These are phyloP conservation scores for Phialocephala sp. DNA, from an alignment of 2,329 filamentous ascomycete genomes.

Conservation along the genomic window DNA sequence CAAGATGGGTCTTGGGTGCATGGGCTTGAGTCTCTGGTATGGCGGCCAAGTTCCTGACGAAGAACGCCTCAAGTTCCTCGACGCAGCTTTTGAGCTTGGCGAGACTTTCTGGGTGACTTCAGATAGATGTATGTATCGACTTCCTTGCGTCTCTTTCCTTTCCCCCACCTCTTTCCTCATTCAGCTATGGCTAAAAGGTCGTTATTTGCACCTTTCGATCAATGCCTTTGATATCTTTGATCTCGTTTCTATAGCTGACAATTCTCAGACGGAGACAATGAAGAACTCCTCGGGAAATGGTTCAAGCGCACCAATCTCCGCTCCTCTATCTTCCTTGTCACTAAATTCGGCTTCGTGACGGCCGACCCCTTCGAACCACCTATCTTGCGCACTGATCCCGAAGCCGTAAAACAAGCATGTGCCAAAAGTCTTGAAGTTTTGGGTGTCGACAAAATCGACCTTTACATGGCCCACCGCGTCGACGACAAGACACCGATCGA, in stretches of 20 bases:
- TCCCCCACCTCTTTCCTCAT: background rate
- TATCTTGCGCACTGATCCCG: slow-evolving; percentile 34
- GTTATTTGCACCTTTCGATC: background rate
- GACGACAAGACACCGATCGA: slow-evolving; percentile 49
- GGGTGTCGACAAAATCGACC: slow-evolving; percentile 44
- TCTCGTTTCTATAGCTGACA: background rate
- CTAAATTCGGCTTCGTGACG: slow-evolving; percentile 28
- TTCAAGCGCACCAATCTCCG: slow-evolving; percentile 24
- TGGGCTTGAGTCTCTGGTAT: slow-evolving; percentile 3
- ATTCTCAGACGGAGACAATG: slow-evolving; percentile 13
- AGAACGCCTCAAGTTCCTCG: background rate
- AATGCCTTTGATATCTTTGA: background rate
- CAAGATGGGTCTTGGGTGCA: slow-evolving; percentile 5
- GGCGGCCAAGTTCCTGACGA: background rate
- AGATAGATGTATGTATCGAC: background rate
- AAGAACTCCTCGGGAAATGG: slow-evolving; percentile 23
- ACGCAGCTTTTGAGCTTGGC: background rate
- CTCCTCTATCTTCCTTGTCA: slow-evolving; percentile 26
- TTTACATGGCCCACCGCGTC: slow-evolving; percentile 45
- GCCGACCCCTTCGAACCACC: slow-evolving; percentile 10
- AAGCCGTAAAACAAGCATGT: slow-evolving; percentile 48
- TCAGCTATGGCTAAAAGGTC: no score
- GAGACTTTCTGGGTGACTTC: slow-evolving; percentile 6
- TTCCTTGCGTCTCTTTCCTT: background rate
- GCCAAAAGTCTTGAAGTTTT: slow-evolving; percentile 47